Conservation (phyloP, 108 stramenopile species). For the Phaeodactylum tricornutum region DNA sequence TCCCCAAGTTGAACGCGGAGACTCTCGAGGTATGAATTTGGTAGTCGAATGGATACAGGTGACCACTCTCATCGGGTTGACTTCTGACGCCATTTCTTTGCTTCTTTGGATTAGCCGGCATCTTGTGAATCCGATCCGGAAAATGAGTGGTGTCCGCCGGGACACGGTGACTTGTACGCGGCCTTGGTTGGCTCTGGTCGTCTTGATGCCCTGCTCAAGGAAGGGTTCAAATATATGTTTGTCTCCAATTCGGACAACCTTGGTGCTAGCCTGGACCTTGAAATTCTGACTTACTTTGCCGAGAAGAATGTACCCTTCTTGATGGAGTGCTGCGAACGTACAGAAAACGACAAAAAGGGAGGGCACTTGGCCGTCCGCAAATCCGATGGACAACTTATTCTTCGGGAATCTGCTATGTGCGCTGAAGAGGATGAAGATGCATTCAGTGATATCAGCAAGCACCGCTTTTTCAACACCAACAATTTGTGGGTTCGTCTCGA, state of each 20-base stretch:
- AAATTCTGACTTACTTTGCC: conserved; percentile 93
- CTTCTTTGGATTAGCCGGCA: conserved; percentile 47
- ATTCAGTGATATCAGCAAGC: conserved; percentile 94
- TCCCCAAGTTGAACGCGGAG: conserved; percentile 90
- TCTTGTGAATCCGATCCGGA: conserved; percentile 60
- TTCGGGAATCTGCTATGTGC: conserved; percentile 98
- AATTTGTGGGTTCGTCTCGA: conserved; percentile 98
- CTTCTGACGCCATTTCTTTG: conserved; percentile 2
- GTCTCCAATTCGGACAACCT: conserved; percentile 99
- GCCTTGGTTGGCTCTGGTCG: conserved; percentile 93
- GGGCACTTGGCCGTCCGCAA: conserved; percentile 93
- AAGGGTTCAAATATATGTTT: conserved; percentile 99
- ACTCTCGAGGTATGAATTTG: conserved; percentile 62
- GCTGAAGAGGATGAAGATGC: conserved; percentile 88
- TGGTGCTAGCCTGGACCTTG: conserved; percentile 93
- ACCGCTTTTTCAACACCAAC: conserved; percentile 99
- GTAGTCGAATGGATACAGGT: not conserved
- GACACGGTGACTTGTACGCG: conserved; percentile 99
- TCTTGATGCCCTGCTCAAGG: conserved; percentile 85
- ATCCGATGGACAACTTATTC: conserved; percentile 83
- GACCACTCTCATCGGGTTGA: not conserved
- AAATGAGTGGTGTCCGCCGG: conserved; percentile 99
- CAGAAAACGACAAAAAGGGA: conserved; percentile 98
- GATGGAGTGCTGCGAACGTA: conserved; percentile 97
- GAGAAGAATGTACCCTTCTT: conserved; percentile 86